Evolutionary conservation across 2,329 filamentous ascomycete species (phyloP).

Genomic region (Ascochyta koolunga): DNA sequence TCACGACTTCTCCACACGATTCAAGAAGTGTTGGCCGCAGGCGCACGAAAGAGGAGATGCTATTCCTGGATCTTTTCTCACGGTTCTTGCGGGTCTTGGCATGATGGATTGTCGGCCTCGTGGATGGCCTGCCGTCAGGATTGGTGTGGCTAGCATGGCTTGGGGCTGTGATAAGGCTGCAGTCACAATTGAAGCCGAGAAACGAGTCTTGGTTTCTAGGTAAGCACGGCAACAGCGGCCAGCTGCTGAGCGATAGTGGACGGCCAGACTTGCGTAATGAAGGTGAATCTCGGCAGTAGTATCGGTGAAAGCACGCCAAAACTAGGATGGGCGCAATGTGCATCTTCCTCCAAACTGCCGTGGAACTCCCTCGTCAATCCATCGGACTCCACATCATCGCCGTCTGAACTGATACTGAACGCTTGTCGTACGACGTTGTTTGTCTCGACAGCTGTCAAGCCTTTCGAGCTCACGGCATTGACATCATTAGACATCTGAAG

Average conservation of each 20-base stretch:
- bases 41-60: constrained; percentile 26
- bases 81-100: constrained; percentile 2
- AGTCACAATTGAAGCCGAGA: constrained; percentile 22
- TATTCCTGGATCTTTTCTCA: constrained; percentile 33
- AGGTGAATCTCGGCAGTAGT: background rate
- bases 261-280: constrained; percentile 1
- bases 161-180: constrained; percentile 40
- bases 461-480: constrained; percentile 18
- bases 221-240: constrained; percentile 12
- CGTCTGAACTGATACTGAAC: constrained; percentile 31
- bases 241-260: constrained; percentile 22
- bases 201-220: constrained; percentile 9
- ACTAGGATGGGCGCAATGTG: background rate
- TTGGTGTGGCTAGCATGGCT: constrained; percentile 25
- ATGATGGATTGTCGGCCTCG: constrained; percentile 17
- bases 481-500: constrained; percentile 30
- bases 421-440: constrained; percentile 44
- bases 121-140: constrained; percentile 14
- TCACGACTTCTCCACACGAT: constrained; percentile 9
- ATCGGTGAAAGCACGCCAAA: background rate
- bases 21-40: constrained; percentile 27
- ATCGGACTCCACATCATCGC: background rate
- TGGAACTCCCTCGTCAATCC: background rate
- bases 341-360: background rate
- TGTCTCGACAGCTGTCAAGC: constrained; percentile 33